phyloP scores from a whole-genome alignment of 495 filamentous ascomycete genomes.

The Staphylotrichum tortipilum region DNA sequence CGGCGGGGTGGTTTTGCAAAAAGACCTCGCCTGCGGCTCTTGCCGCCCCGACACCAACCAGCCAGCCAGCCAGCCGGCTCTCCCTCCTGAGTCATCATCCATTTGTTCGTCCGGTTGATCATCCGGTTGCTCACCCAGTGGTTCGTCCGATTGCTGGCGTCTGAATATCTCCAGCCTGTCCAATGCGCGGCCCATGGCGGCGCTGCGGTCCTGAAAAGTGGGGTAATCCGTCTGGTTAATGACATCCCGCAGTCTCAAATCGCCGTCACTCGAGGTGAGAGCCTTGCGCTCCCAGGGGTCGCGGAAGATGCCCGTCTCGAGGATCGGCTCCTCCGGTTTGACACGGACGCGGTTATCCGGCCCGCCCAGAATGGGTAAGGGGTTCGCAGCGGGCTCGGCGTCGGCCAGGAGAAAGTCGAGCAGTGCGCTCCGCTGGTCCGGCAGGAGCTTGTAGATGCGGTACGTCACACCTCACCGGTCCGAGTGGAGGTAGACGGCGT shows the following conservation, averaged over 20 bases:
- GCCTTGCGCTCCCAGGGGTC: conserved; percentile 18
- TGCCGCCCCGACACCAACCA: too few species aligned
- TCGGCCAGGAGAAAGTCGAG: conserved; percentile 16
- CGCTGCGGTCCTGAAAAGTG: neutral
- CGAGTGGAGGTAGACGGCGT: conserved; percentile 16
- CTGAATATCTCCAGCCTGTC: too few species aligned
- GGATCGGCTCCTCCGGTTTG: conserved; percentile 12
- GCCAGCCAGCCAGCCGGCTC: too few species aligned
- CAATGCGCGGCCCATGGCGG: too few species aligned
- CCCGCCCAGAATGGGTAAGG: conserved; percentile 15
- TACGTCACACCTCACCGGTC: conserved; percentile 8
- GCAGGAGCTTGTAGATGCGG: conserved; percentile 14
- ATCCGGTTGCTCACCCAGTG: too few species aligned
- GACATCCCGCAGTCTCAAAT: neutral
- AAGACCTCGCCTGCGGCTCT: too few species aligned
- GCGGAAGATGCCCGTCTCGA: conserved; percentile 9
- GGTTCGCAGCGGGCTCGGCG: neutral
- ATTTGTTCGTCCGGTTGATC: too few species aligned
- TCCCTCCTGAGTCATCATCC: too few species aligned
- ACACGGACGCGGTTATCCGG: conserved; percentile 13
- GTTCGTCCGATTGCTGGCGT: too few species aligned
- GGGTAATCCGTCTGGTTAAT: neutral
- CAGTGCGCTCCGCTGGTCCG: conserved; percentile 14
- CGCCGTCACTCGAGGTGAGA: neutral
- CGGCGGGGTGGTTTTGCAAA: too few species aligned